A percentile compares a stretch with the other conserved stretches of the same genome.
Conservation (phyloP, 305 asterid genomes). For the Fraxinus floribunda region DNA sequence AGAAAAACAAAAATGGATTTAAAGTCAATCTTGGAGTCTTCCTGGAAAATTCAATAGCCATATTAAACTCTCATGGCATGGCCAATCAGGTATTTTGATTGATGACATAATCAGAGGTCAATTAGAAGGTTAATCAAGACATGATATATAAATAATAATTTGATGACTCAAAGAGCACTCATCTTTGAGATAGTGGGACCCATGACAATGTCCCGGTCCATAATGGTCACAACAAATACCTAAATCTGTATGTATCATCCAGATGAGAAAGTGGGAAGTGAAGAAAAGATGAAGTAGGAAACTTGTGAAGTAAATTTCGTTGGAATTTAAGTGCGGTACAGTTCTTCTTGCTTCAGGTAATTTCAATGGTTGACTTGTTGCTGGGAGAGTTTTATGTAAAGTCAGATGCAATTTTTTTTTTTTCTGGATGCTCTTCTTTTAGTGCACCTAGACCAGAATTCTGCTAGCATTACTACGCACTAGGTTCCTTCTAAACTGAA, state of each 20-base stretch:
- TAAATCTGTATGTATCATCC: constrained; percentile 31
- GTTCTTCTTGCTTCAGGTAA: constrained; percentile 3
- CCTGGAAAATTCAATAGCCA: constrained; percentile 23
- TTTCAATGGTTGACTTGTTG: constrained; percentile 36
- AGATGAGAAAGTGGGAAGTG: constrained; percentile 34
- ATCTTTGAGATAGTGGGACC: constrained; percentile 34
- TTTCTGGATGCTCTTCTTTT: constrained; percentile 12
- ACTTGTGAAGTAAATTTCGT: constrained; percentile 12
- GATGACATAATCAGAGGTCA: constrained; percentile 48
- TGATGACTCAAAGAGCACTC: constrained; percentile 2
- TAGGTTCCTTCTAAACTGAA: constrained; percentile 14
- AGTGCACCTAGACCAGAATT: constrained; percentile 29
- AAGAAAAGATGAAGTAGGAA: constrained; percentile 25
- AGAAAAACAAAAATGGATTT: not conserved
- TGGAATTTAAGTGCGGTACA: constrained; percentile 25
- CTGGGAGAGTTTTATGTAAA: constrained; percentile 25
- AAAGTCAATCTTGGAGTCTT: constrained; percentile 33
- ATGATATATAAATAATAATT: constrained; percentile 23
- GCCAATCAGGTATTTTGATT: constrained; percentile 26
- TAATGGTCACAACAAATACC: constrained; percentile 36
- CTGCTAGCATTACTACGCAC: constrained; percentile 29
- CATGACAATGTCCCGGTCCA: constrained; percentile 29
- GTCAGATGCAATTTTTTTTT: not conserved
- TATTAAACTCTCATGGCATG: constrained; percentile 4
- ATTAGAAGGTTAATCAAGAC: constrained; percentile 21